These are phyloP conservation scores for Malassezia obtusa DNA, from an alignment of 1,284 basidiomycete genomes.

Conservation along the genomic window DNA sequence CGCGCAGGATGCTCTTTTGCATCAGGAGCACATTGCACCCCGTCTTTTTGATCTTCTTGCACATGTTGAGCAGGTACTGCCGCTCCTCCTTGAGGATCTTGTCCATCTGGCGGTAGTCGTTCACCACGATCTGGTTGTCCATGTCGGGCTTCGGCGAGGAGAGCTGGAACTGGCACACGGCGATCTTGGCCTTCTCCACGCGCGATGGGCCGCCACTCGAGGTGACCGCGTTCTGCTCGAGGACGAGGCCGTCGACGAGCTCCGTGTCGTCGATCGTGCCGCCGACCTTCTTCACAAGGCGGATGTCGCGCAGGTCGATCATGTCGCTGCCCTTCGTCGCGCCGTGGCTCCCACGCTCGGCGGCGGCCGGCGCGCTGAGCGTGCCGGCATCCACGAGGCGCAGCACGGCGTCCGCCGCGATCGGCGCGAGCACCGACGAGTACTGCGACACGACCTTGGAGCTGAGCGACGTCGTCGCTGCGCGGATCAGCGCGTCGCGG, in stretches of 20 bases:
- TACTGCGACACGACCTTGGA: slow-evolving; percentile 99
- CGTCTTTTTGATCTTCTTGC: slow-evolving; percentile 98
- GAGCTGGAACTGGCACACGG: slow-evolving; percentile 95
- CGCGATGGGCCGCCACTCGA: slow-evolving; percentile 85
- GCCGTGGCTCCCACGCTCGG: not conserved
- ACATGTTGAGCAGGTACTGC: slow-evolving; percentile 92
- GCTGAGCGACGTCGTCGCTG: slow-evolving; percentile 88
- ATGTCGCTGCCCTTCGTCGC: slow-evolving; percentile 19
- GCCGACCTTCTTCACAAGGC: slow-evolving; percentile 95
- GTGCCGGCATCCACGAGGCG: slow-evolving; percentile 26
- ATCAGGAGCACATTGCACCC: slow-evolving; percentile 98
- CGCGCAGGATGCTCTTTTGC: slow-evolving; percentile 96
- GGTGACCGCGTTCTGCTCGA: slow-evolving; percentile 87
- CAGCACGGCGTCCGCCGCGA: slow-evolving; percentile 84
- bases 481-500: slow-evolving; percentile 72
- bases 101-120: slow-evolving; percentile 99
- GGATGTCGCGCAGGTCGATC: slow-evolving; percentile 90
- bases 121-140: slow-evolving; percentile 99
- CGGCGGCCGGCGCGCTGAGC: not conserved
- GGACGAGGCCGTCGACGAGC: slow-evolving; percentile 85
- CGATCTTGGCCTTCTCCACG: slow-evolving; percentile 98
- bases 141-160: slow-evolving; percentile 97
- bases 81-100: slow-evolving; percentile 99
- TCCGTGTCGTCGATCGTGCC: slow-evolving; percentile 99
- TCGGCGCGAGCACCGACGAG: slow-evolving; percentile 90